A percentile compares a stretch with the other conserved stretches of the same genome.
These are phyloP conservation scores for Fraxinus americana DNA, from an alignment of 257 asterid genomes.

Conservation along the genomic window DNA sequence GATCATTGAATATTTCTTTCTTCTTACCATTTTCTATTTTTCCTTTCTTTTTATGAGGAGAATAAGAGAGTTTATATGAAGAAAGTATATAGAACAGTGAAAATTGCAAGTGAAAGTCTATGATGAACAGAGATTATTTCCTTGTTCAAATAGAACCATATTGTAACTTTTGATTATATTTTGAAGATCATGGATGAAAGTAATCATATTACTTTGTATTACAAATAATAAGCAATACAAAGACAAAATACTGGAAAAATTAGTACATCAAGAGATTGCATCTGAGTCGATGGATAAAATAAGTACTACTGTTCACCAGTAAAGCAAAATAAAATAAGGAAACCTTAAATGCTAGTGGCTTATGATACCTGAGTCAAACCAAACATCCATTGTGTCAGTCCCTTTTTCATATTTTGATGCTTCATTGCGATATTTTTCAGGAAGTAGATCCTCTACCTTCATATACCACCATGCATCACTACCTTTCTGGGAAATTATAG, in stretches of 20 bases:
- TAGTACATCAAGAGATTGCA: slow-evolving; percentile 4
- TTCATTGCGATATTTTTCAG: slow-evolving; percentile 72
- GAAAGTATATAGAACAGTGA: background rate
- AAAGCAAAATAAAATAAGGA: background rate
- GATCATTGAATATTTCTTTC: background rate
- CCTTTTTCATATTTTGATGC: slow-evolving; percentile 81
- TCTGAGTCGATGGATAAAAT: background rate
- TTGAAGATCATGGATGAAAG: background rate
- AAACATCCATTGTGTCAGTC: slow-evolving; percentile 97
- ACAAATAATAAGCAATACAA: background rate
- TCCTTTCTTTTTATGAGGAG: background rate
- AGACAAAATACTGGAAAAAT: background rate
- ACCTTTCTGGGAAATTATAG: slow-evolving; percentile 87
- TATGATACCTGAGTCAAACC: slow-evolving; percentile 94
- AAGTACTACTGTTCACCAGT: background rate
- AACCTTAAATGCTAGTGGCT: slow-evolving; percentile 8
- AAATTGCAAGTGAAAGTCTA: no score
- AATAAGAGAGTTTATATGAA: no score
- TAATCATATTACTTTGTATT: background rate
- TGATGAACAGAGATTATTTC: background rate
- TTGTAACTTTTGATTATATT: background rate
- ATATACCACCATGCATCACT: slow-evolving; percentile 99
- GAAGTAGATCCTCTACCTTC: slow-evolving; percentile 93
- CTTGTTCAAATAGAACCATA: background rate
- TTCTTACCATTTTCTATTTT: background rate